phyloP scores from a whole-genome alignment of 495 filamentous ascomycete genomes.

The Elasticomyces elasticus region DNA sequence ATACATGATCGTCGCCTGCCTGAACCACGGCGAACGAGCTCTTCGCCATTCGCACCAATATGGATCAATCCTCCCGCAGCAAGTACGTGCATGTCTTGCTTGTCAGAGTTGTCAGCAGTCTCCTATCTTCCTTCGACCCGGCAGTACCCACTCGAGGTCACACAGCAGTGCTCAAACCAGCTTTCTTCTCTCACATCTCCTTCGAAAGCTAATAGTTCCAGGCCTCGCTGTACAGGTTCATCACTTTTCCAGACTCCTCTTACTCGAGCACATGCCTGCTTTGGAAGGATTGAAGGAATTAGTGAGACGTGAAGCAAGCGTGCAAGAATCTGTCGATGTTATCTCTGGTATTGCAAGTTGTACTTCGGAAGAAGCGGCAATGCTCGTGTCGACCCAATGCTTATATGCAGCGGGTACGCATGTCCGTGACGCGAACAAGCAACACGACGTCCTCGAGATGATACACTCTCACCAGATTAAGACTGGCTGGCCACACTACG shows the following conservation, averaged over 20 bases:
- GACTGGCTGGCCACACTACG: slow-evolving; percentile 5
- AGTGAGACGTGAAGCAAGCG: not conserved
- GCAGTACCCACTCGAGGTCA: no score
- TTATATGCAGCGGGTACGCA: slow-evolving; percentile 5
- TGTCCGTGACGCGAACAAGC: not conserved
- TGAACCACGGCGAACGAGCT: not conserved
- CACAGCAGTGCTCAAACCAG: no score
- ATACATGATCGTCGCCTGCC: slow-evolving; percentile 1
- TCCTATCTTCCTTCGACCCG: not conserved
- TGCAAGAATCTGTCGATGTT: not conserved
- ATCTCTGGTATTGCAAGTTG: slow-evolving; percentile 4
- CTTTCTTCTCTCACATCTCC: no score
- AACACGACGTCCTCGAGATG: not conserved
- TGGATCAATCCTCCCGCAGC: slow-evolving; percentile 8
- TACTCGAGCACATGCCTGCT: slow-evolving; percentile 5
- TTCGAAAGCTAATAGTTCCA: not conserved
- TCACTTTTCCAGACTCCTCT: not conserved
- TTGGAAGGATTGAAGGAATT: slow-evolving; percentile 1
- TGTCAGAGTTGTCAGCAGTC: not conserved
- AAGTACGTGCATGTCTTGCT: not conserved
- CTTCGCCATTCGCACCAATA: slow-evolving; percentile 1
- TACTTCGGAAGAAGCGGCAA: not conserved
- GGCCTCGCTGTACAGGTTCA: slow-evolving; percentile 3
- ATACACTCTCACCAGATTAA: not conserved
- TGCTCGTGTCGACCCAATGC: slow-evolving; percentile 4